These are phyloP conservation scores for Sugiyamaella smithiae DNA, from an alignment of 805 yeast genomes.

Conservation along the genomic window DNA sequence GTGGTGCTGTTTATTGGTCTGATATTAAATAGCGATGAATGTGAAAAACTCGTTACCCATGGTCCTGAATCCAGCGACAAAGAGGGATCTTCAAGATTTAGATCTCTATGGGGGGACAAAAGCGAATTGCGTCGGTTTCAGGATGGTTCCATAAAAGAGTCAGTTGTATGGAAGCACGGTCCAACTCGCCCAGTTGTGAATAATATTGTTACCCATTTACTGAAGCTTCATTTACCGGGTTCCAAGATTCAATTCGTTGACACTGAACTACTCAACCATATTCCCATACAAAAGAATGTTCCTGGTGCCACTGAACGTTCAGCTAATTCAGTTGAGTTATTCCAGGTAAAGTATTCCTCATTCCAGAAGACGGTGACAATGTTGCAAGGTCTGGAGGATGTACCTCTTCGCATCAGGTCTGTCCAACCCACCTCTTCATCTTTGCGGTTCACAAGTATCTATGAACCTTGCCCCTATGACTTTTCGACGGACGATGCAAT, in stretches of 20 bases:
- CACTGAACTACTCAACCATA: constrained; percentile 11
- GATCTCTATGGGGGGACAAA: constrained; percentile 84
- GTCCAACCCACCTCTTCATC: constrained; percentile 72
- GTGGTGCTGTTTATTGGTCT: constrained; percentile 50
- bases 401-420: constrained; percentile 72
- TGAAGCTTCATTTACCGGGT: constrained; percentile 56
- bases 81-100: constrained; percentile 61
- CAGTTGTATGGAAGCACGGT: constrained; percentile 76
- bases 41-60: constrained; percentile 79
- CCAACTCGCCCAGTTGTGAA: constrained; percentile 60
- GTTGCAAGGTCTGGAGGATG: constrained; percentile 45
- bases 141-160: constrained; percentile 86
- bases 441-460: constrained; percentile 69
- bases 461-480: constrained; percentile 75
- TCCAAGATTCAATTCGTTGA: constrained; percentile 13
- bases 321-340: constrained; percentile 18
- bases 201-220: constrained; percentile 60
- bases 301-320: constrained; percentile 58
- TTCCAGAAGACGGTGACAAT: constrained; percentile 51
- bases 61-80: constrained; percentile 73
- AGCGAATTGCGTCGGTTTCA: constrained; percentile 87
- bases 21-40: constrained; percentile 62
- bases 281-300: constrained; percentile 43
- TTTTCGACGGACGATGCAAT: constrained; percentile 45
- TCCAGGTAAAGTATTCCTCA: constrained; percentile 35